A percentile compares a stretch with the other conserved stretches of the same genome.
These are phyloP conservation scores for Cocos nucifera DNA, from an alignment of 176 grass and related monocot species.

Conservation along the genomic window DNA sequence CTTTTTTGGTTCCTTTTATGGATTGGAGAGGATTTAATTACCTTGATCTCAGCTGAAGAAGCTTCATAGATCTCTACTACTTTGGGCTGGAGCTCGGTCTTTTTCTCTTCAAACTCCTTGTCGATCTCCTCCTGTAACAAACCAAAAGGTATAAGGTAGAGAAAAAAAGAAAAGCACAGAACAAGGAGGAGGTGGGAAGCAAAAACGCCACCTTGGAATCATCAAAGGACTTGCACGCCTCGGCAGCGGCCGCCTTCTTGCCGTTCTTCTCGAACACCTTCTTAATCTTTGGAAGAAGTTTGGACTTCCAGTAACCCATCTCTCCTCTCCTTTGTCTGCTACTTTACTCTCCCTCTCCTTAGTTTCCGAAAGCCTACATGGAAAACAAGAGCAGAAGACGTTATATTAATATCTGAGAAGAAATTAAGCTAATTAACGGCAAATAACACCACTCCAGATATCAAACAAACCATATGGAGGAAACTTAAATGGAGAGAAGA, in stretches of 20 bases:
- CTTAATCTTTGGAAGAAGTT: conserved; percentile 51
- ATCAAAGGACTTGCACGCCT: conserved; percentile 45
- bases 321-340: conserved; percentile 5
- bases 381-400: too few relatives aligned
- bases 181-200: too few relatives aligned
- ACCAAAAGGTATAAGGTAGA: neutral
- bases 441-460: too few relatives aligned
- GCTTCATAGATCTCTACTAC: conserved; percentile 64
- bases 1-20: too few relatives aligned
- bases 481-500: too few relatives aligned
- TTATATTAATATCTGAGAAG: too few relatives aligned
- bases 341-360: neutral
- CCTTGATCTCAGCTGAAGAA: conserved; percentile 41
- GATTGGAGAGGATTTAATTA: neutral
- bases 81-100: conserved; percentile 52
- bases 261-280: conserved; percentile 32
- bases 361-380: conserved; percentile 11
- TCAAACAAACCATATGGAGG: too few relatives aligned
- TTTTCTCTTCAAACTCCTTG: conserved; percentile 51
- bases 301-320: conserved; percentile 43
- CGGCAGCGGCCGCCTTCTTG: conserved; percentile 44
- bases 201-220: conserved; percentile 36
- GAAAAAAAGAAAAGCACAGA: neutral
- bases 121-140: conserved; percentile 36
- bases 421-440: too few relatives aligned